Base-by-base conservation (phyloP, 805 yeast species). In the Suhomyces prunicola region DNA sequence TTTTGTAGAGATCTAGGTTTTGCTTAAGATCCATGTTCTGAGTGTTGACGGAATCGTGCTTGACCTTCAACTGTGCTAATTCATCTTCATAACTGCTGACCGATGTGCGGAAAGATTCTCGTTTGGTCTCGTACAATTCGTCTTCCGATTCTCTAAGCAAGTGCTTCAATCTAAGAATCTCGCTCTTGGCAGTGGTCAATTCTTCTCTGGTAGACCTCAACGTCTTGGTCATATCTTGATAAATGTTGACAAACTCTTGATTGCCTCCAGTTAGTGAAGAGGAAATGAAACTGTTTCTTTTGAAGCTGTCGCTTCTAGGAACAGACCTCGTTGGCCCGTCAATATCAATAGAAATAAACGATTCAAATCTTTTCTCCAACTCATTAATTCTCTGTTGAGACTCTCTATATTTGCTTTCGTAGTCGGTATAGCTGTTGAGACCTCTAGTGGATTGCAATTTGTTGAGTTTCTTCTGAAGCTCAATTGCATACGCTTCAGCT, bases 1-100 rank as follows among this genome's bases (percentile, higher is more conserved):
- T 69, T 62, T 84, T 86, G 68, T 88, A 90, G 31, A 87, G 72
- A 39, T 81, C 82, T 19, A 86, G 71, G 29, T 81, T 78, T 39
- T 79, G 76, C 1, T 74, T 65, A 29, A 90, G 70, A 29, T 89
- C 86, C 1, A 65, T 61, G 58, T 83, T 85, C 60, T 83, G 85
- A n/a, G 75, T 64, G 40, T 74, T 76, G 13, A 86, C 68, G 2
- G 85, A 78, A 45, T 85, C 84, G 23, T 87, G 67, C 52, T 81
- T 83, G 17, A 85, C 76, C 56, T 80, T 82, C 46, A 86, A 63
- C 54, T 82, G 81, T 2, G 79, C 77, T 33, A 76, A 53, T 48
- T 72, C 71, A 57, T 75, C 59, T 59, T 70, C 76, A 56, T 66
- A 71, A 48, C 65, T 72, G 23, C 64, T 65, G n/a, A 66, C 64